Evolutionary conservation across 805 yeast genomes (phyloP), one percentile per base, ranked within the genome.

Genomic region (Starmerella floris): DNA sequence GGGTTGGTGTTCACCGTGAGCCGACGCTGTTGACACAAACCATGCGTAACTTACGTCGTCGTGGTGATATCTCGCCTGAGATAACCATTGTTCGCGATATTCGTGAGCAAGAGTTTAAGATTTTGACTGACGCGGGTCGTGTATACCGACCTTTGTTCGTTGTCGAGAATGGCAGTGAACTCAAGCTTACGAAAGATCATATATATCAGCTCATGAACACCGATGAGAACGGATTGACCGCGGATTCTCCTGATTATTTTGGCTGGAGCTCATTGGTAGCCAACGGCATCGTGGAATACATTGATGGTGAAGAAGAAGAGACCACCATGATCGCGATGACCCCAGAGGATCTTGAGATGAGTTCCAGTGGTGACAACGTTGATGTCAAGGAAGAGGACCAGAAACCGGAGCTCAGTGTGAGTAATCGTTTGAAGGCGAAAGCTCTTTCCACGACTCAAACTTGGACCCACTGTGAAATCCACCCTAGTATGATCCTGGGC

Each of bases 231-330:
- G 70, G 63, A 41, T 66, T 64, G 34, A 64, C 66, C 15, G 76
- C 76, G 20, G 68, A 65, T 34, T 72, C 69, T 37, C 77, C 71
- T 42, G 60, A 65, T 11, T 54, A 54, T 43, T 85, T 72, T 59
- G 82, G 87, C 3, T 91, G 98, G 98, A 70, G 79, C 2, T 75
- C 85, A 5, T 69, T 91, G 52, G 76, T 91, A 21, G 73, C 69
- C 42, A 79, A 77, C 49, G 98, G 98, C 60, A 71, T 88, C 43
- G 88, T 88, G 36, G 99, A 91, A 64, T 91, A 91, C 58, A 81
- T 91, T 45, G 99, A 91, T 65, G 98, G 97, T 10, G 98, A 91
- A 64, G 98, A 91, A 69, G 98, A 91, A 62, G 98, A 91, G 66
- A 87, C 97, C 1, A 83, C 84, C 41, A 79, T 91, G 83, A 91